Base-by-base conservation (phyloP, 345 rosid species). In the Pseudoturritis turrita region DNA sequence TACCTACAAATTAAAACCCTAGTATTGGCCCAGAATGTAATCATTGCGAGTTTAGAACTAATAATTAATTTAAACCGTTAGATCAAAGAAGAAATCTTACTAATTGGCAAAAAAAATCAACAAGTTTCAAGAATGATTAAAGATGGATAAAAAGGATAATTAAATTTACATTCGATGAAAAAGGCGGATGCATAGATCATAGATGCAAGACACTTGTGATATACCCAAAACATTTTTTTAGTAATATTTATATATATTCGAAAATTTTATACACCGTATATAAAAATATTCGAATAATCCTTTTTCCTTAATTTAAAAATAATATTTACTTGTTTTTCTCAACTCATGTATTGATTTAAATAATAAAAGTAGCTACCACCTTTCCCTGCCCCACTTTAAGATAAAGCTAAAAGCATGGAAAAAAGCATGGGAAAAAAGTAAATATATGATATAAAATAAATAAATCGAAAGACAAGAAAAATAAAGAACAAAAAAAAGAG, bases 311-410 rank as follows among this genome's bases (percentile, higher is more conserved):
- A 41, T 51, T 51, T 52, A 2, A 61, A 68, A 50, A 35, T 69
- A 46, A 33, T 47, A 46, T 25, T 39, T 44, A 25, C 58, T 79
- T 75, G 56, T 29, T 23, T 60, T 73, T 66, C 56, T 40, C 78
- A 51, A 56, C 35, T 69, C 74, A 55, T 57, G 55, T 70, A 41
- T 61, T 77, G 22, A 54, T 71, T 68, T 63, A 74, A 81, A 73
- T 65, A 71, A 68, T 54, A 78, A 81, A 79, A 79, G 87, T 73
- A 78, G 85, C 79, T 58, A 73, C 78, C 75, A 80, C 87, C 79
- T 85, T 85, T 85, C 80, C 80, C 83, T 81, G 87, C 73, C 84
- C 95, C 90, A 84, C 97, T 91, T 85, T 89, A 82, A 83, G 85
- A 84, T 77, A 91, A 91, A 89, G 97, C 84, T 83, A 91, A 89